phyloP scores from a whole-genome alignment of 2,329 filamentous ascomycete species.

The Mariannaea sp. region DNA sequence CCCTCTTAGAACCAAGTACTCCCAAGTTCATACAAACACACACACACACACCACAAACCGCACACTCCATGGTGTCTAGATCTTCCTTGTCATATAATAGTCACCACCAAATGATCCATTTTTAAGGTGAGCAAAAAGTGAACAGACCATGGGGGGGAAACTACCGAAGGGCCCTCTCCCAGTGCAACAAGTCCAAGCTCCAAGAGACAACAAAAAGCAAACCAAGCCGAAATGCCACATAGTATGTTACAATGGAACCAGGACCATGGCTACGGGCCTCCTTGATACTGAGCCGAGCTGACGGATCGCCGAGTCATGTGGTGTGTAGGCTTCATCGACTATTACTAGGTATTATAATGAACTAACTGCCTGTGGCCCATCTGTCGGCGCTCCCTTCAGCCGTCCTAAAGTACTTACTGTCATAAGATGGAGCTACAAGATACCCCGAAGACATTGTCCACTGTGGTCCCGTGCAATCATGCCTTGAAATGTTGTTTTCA shows the following conservation, averaged over 20 bases:
- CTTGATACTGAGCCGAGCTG: conserved; percentile 15
- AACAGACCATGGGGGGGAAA: conserved; percentile 2
- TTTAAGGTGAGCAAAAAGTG: too few species aligned
- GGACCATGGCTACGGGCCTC: conserved; percentile 9
- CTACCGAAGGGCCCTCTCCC: background rate
- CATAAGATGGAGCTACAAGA: background rate
- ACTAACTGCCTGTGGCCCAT: background rate
- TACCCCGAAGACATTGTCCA: conserved; percentile 2
- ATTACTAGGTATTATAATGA: too few species aligned
- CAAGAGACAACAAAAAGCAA: conserved; percentile 12
- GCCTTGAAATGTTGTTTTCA: conserved; percentile 12
- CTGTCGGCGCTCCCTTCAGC: conserved; percentile 18
- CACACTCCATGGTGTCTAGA: too few species aligned
- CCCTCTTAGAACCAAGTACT: background rate
- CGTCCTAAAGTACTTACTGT: background rate
- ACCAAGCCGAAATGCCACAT: background rate
- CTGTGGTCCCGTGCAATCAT: conserved; percentile 1
- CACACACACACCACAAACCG: too few species aligned
- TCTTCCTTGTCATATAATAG: too few species aligned
- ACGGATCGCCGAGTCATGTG: conserved; percentile 16
- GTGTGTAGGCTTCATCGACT: conserved; percentile 1
- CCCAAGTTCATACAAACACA: too few species aligned
- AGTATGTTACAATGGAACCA: background rate
- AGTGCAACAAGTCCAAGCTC: conserved; percentile 13
- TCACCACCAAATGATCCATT: too few species aligned